Conservation (phyloP, 257 asterid species). For the Primulina tabacum region DNA sequence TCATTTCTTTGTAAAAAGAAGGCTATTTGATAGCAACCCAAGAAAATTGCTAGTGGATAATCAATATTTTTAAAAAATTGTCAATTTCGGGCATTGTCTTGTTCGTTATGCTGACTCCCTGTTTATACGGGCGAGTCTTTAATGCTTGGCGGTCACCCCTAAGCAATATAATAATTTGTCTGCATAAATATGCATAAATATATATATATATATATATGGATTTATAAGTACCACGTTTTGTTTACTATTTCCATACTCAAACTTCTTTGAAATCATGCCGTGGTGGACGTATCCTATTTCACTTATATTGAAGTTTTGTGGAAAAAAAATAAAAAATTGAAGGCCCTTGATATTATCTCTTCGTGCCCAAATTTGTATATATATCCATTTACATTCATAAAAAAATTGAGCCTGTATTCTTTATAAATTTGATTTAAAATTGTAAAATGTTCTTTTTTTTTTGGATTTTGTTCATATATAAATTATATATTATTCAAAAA, state of each 20-base stretch:
- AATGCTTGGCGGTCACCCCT: not conserved
- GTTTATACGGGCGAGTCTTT: not conserved
- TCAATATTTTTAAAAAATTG: not conserved
- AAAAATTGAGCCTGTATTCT: too few species aligned
- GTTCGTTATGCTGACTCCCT: not conserved
- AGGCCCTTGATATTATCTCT: too few species aligned
- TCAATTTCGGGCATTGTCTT: not conserved
- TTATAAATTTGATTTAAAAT: too few species aligned
- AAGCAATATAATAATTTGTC: not conserved
- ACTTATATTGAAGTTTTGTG: too few species aligned
- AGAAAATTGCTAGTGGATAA: not conserved
- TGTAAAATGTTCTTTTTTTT: not conserved
- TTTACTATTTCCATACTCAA: too few species aligned
- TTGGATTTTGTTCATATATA: not conserved
- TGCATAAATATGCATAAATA: too few species aligned
- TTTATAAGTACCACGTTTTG: too few species aligned
- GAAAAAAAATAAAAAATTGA: too few species aligned
- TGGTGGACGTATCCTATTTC: conserved; percentile 22
- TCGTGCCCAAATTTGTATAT: too few species aligned
- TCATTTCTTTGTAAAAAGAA: too few species aligned
- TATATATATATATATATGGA: too few species aligned
- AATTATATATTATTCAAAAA: not conserved
- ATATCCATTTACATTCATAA: too few species aligned
- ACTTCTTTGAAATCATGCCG: conserved; percentile 8
- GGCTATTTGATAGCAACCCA: not conserved